Evolutionary conservation across 768 basidiomycete species (phyloP), one percentile per base, ranked within the genome.

Genomic region (Daedaleopsis nitida): DNA sequence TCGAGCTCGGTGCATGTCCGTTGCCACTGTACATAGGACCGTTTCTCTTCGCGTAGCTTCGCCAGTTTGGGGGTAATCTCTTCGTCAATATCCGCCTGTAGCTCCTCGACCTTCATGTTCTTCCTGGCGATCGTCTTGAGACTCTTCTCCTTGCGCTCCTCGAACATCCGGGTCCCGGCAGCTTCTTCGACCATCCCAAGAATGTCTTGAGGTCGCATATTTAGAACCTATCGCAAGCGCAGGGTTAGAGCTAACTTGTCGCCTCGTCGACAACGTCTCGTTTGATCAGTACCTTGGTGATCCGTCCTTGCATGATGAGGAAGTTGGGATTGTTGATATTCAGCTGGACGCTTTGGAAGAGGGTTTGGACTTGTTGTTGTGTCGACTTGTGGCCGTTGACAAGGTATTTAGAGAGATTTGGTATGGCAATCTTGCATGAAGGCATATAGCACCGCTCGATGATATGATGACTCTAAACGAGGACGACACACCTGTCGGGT

Each of bases 301-400:
- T 99, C 52, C 96, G 92, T 32, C 97, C 96, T 76, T 99, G 97
- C 96, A 98, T 98, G 73, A 98, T 98, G 60, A 99, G 83, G 78
- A 98, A 98, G 73, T 98, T 98, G 47, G 97, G 97, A 75, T 98
- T 98, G 77, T 98, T 99, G 82, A 99, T 98, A 72, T 98, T 98
- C 65, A 99, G 85, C 73, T 97, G 95, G 0, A 99, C 96, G 43
- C 92, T 89, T 72, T 98, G 97, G 70, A 99, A 98, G 14, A 98
- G 80, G 32, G 87, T 90, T 69, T 97, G 97, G 0, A 99, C 84
- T 1, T 79, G 81, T 55, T 91, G 86, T 65, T 97, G 94, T 4
- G 86, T 85, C 3, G 94, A 81, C 69, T 96, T 97, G 79, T 98
- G 97, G 0, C 97, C 97, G 65, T 98, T 98, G 44, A 98, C 75